Base-by-base conservation (phyloP, 192 early-diverging fungal genomes). In the Entrophospora sp. region DNA sequence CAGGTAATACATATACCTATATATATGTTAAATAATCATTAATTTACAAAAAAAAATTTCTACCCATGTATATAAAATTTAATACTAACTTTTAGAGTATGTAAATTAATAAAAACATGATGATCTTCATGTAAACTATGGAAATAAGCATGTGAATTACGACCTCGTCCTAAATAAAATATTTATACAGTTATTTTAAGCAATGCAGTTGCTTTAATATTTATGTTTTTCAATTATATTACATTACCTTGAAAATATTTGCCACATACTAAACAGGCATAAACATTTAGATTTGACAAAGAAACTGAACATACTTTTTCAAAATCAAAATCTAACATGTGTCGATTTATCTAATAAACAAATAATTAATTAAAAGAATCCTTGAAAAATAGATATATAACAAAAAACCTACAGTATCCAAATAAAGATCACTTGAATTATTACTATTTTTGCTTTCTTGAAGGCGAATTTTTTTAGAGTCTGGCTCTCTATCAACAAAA, bases 281-380 rank as follows among this genome's bases (percentile, higher is more conserved):
- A 98, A 0, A 98, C 90, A 55, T 98, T 98, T 71, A 89, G 71
- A 64, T 93, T 91, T 31, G 89, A 88, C 40, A 98, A 80, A 27
- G 93, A 96, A 2, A 98, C 92, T 2, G 91, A 94, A 75, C 96
- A 98, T 20, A 96, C 84, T 58, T 96, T 93, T 71, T 98, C 96
- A 75, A 98, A 98, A 70, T 98, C 96, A 83, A 98, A 98, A 77
- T 98, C 96, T 27, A 98, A 80, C 75, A 83, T 82, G 60, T 83
- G 76, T 9, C 95, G 79, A 64, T 93, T 85, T 55, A 97, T 86
- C 64, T 66, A n/a, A 36, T 38, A 44, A 32, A 28, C 2, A 28
- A 18, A 31, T 28, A 61, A n/a, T 8, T 53, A 32, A 53, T 13
- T n/a, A 8, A 31, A 10, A 16, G 5, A 18, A 14, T 13, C 13